A percentile compares a stretch with the other conserved stretches of the same genome.
Evolutionary conservation across 2,329 filamentous ascomycete species (phyloP).

Genomic region (Trichophaea hybrida): DNA sequence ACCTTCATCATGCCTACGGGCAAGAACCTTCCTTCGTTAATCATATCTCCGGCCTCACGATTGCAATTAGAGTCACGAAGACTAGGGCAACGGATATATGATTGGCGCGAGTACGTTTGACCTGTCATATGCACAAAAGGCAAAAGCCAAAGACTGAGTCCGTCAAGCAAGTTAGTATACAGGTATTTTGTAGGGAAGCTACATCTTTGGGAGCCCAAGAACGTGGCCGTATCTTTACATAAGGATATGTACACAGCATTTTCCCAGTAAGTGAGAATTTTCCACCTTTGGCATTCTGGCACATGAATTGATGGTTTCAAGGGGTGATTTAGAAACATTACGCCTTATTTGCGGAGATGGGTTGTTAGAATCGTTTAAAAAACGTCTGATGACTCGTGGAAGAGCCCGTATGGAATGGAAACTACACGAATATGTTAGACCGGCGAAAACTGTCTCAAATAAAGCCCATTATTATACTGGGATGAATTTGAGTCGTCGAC

Average conservation of each 20-base stretch:
- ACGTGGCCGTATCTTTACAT: constrained; percentile 22
- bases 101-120: constrained; percentile 20
- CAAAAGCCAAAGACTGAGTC: not conserved
- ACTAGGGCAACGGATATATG: constrained; percentile 17
- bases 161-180: constrained; percentile 18
- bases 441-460: constrained; percentile 21
- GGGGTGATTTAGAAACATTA: constrained; percentile 22
- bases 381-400: constrained; percentile 18
- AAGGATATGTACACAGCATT: constrained; percentile 26
- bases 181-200: constrained; percentile 16
- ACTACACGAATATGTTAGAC: constrained; percentile 18
- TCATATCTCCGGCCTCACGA: constrained; percentile 18
- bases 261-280: constrained; percentile 12
- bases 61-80: constrained; percentile 18
- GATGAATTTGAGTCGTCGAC: constrained; percentile 10
- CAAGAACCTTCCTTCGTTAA: constrained; percentile 22
- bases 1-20: constrained; percentile 26
- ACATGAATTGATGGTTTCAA: constrained; percentile 1
- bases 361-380: constrained; percentile 23
- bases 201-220: constrained; percentile 12
- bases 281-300: not conserved
- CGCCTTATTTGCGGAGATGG: constrained; percentile 24
- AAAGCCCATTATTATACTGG: constrained; percentile 18
- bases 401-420: constrained; percentile 22
- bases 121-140: not conserved